phyloP scores from a whole-genome alignment of 352 stramenopile genomes.

The Phytopythium litorale region DNA sequence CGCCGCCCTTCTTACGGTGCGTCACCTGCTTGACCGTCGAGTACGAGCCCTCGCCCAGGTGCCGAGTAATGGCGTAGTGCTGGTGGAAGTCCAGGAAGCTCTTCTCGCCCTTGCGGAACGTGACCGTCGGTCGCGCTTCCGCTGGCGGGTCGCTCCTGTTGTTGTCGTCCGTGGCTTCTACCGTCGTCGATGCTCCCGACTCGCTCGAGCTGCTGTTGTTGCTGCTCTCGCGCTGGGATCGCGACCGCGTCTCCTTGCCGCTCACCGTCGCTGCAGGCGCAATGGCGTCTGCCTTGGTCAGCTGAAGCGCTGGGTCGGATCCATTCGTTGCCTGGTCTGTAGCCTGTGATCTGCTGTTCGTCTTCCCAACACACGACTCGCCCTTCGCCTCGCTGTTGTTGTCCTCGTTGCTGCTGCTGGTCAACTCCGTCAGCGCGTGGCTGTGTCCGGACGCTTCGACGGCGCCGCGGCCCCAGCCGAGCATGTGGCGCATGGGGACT shows the following conservation, averaged over 20 bases:
- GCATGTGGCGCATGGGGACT: slow-evolving; percentile 36
- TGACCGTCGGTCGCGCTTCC: slow-evolving; percentile 22
- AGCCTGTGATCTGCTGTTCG: slow-evolving; percentile 10
- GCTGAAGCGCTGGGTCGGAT: slow-evolving; percentile 4
- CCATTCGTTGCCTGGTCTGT: slow-evolving; percentile 15
- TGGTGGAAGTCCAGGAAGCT: slow-evolving; percentile 83
- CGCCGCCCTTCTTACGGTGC: slow-evolving; percentile 65
- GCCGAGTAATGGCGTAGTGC: slow-evolving; percentile 71
- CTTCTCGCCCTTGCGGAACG: slow-evolving; percentile 72
- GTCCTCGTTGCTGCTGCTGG: slow-evolving; percentile 17
- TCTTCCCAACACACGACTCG: neutral
- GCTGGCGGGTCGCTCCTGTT: neutral
- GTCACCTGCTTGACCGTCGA: slow-evolving; percentile 88
- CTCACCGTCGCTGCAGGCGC: neutral
- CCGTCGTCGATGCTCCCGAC: slow-evolving; percentile 2
- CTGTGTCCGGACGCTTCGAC: neutral
- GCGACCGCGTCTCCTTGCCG: neutral
- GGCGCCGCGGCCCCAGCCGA: slow-evolving; percentile 25
- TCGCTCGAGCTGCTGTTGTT: slow-evolving; percentile 1
- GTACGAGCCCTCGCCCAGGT: slow-evolving; percentile 85
- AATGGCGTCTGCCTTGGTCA: neutral
- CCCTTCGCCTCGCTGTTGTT: slow-evolving; percentile 12
- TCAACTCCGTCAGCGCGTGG: slow-evolving; percentile 3
- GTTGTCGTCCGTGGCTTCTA: neutral
- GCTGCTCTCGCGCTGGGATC: neutral